These are phyloP conservation scores for Penicillium coffeae DNA, from an alignment of 495 filamentous ascomycete genomes.

Conservation along the genomic window DNA sequence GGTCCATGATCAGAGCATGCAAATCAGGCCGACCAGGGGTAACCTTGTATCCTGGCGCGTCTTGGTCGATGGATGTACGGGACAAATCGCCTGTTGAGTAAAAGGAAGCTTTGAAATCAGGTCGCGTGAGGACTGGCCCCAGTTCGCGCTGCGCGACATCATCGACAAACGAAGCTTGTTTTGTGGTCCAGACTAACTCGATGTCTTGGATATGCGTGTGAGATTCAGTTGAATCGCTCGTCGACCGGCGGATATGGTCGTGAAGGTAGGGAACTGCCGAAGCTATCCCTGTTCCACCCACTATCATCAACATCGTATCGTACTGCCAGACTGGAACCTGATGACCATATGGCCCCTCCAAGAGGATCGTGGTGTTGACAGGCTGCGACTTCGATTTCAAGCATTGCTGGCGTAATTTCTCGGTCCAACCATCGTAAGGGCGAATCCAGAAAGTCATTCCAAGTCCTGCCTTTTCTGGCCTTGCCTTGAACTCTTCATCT, in stretches of 20 bases:
- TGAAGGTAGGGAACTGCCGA: conserved; percentile 51
- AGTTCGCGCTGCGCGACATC: conserved; percentile 31
- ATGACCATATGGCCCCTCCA: conserved; percentile 60
- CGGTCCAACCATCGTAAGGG: conserved; percentile 49
- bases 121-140: conserved; percentile 19
- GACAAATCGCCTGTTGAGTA: conserved; percentile 23
- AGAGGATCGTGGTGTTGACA: conserved; percentile 30
- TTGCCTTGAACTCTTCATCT: background rate
- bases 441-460: conserved; percentile 44
- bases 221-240: conserved; percentile 1
- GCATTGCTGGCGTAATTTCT: conserved; percentile 38
- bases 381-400: conserved; percentile 15
- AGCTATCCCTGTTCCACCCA: conserved; percentile 58
- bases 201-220: conserved; percentile 24
- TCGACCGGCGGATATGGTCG: conserved; percentile 28
- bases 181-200: conserved; percentile 40
- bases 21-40: conserved; percentile 29
- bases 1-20: conserved; percentile 25
- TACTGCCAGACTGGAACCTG: conserved; percentile 44
- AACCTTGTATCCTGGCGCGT: conserved; percentile 19
- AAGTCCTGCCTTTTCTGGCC: background rate
- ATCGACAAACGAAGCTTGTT: conserved; percentile 32
- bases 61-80: background rate
- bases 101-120: conserved; percentile 36
- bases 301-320: conserved; percentile 53